Conservation (phyloP, 179 eudicot species). For the Carnegiea gigantea region DNA sequence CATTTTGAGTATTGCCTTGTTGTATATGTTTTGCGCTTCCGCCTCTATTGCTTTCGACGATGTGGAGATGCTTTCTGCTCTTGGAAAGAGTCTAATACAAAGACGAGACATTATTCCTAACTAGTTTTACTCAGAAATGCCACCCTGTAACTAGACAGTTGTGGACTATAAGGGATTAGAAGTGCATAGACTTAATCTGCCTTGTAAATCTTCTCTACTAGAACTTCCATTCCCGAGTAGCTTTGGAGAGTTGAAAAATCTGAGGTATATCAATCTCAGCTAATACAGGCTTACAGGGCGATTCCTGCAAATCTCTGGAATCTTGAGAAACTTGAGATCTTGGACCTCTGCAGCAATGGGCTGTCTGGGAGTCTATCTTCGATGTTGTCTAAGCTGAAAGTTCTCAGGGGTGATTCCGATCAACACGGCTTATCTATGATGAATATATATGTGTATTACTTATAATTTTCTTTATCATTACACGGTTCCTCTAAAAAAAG, state of each 20-base stretch:
- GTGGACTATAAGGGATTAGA: constrained; percentile 48
- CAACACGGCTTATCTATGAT: too few species aligned
- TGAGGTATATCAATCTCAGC: constrained; percentile 76
- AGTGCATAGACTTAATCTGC: constrained; percentile 46
- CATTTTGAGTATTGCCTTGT: too few species aligned
- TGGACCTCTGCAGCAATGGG: constrained; percentile 67
- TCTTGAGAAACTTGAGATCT: constrained; percentile 50
- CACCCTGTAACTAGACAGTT: constrained; percentile 77
- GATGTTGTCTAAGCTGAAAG: constrained; percentile 44
- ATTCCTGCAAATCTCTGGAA: constrained; percentile 55
- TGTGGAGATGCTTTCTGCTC: too few species aligned
- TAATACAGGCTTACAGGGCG: constrained; percentile 58
- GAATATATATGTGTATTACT: too few species aligned
- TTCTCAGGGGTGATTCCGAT: too few species aligned
- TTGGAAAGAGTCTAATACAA: constrained; percentile 44
- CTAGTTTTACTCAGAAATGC: constrained; percentile 56
- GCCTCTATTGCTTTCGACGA: too few species aligned
- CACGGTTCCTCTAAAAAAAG: too few species aligned
- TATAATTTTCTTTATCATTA: too few species aligned
- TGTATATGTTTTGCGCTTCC: too few species aligned
- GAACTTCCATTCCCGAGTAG: constrained; percentile 55
- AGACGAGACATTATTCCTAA: constrained; percentile 45
- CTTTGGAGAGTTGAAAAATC: too few species aligned
- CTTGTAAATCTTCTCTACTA: constrained; percentile 48
- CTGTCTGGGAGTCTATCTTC: constrained; percentile 54